These are phyloP conservation scores for Syncephalastrum monosporum DNA, from an alignment of 371 early-diverging fungal species.

Conservation along the genomic window DNA sequence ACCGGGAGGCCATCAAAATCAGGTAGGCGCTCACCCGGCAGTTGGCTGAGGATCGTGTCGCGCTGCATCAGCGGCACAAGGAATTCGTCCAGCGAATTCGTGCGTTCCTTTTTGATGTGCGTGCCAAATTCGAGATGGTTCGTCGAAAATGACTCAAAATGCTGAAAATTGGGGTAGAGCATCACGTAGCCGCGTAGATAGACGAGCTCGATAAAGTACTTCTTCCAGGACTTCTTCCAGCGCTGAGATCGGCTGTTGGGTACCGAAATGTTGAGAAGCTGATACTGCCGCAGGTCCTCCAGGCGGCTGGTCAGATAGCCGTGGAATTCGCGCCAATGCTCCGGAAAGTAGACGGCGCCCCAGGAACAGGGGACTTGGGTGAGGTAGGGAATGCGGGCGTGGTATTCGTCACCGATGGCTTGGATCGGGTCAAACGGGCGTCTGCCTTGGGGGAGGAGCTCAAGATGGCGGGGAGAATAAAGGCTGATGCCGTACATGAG, in stretches of 20 bases:
- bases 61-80: slow-evolving; percentile 61
- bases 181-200: slow-evolving; percentile 63
- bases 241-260: slow-evolving; percentile 56
- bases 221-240: slow-evolving; percentile 70
- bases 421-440: slow-evolving; percentile 36
- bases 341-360: slow-evolving; percentile 71
- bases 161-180: slow-evolving; percentile 65
- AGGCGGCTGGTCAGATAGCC: slow-evolving; percentile 50
- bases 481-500: slow-evolving; percentile 59
- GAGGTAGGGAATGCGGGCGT: slow-evolving; percentile 48
- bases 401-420: slow-evolving; percentile 30
- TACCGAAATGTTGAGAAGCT: slow-evolving; percentile 48
- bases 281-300: slow-evolving; percentile 43
- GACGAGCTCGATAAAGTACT: slow-evolving; percentile 63
- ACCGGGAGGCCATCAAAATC: slow-evolving; percentile 49
- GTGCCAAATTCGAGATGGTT: slow-evolving; percentile 66
- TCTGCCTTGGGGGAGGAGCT: slow-evolving; percentile 51
- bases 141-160: slow-evolving; percentile 63
- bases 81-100: slow-evolving; percentile 40
- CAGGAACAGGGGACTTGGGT: slow-evolving; percentile 65
- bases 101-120: slow-evolving; percentile 51
- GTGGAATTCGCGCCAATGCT: slow-evolving; percentile 68
- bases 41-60: slow-evolving; percentile 47
- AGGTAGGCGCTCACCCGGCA: slow-evolving; percentile 52
- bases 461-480: slow-evolving; percentile 60